Percentiles rank a stretch among this genome's conserved stretches.
phyloP scores from a whole-genome alignment of 23 red algal species.

The Chondrus crispus region DNA sequence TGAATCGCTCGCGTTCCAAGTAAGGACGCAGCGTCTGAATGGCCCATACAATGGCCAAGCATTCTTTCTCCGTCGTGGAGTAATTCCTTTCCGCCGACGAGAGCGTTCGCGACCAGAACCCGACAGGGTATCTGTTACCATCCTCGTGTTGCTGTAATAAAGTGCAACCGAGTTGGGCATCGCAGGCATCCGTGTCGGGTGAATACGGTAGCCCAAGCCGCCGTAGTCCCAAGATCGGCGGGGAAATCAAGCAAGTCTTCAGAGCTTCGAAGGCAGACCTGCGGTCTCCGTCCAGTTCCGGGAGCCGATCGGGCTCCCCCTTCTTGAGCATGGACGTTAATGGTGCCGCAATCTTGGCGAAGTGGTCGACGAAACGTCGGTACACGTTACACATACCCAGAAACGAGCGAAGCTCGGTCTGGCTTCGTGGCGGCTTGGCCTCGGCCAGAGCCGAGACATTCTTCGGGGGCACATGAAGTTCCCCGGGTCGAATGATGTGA shows the following conservation, averaged over 20 bases:
- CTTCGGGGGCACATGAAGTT: background rate
- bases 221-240: background rate
- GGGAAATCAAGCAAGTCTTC: background rate
- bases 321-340: background rate
- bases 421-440: background rate
- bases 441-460: background rate
- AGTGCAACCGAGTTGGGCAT: background rate
- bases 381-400: slow-evolving; percentile 8
- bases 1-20: background rate
- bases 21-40: background rate
- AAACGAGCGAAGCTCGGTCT: background rate
- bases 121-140: background rate
- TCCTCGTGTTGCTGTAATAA: background rate
- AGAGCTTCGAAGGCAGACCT: background rate
- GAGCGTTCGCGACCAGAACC: background rate
- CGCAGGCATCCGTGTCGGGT: background rate
- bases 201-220: background rate
- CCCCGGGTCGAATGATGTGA: background rate
- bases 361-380: background rate
- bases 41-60: background rate
- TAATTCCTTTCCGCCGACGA: background rate
- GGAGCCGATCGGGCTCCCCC: background rate
- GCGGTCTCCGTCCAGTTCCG: background rate
- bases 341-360: background rate
- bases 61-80: background rate